Evolutionary conservation across 73 alveolate genomes (phyloP).

Genomic region (Tetrahymena elliotti): DNA sequence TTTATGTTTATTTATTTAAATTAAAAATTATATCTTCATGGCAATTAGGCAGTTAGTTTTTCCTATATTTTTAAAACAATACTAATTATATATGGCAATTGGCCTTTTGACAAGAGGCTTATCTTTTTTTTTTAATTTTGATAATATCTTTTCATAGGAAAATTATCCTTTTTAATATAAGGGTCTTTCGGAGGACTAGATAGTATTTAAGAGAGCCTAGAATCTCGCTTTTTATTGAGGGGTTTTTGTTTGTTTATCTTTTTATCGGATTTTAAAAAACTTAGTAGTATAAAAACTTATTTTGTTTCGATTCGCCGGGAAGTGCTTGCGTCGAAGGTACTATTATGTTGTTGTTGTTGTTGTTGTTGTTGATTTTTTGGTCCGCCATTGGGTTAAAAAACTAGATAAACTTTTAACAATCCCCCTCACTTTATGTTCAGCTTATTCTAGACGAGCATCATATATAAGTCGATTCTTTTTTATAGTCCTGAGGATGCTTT

Average conservation of each 20-base stretch:
- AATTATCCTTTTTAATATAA: not conserved
- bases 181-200: slow-evolving; percentile 1
- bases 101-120: slow-evolving; percentile 2
- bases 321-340: slow-evolving; percentile 4
- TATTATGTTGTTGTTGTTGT: not conserved
- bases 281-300: not conserved
- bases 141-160: not conserved
- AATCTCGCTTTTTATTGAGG: not conserved
- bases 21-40: not conserved
- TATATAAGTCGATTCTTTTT: not conserved
- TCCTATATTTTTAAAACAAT: not conserved
- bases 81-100: not conserved
- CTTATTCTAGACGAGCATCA: slow-evolving; percentile 1
- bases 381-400: slow-evolving; percentile 1
- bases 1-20: not conserved
- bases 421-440: not conserved
- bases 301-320: not conserved
- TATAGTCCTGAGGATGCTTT: not conserved
- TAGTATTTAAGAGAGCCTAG: not conserved
- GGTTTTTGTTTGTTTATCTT: not conserved
- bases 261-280: not conserved
- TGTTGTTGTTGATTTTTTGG: not conserved
- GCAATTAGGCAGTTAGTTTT: not conserved
- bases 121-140: not conserved
- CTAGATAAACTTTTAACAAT: not conserved